Base-by-base conservation (phyloP, 306 rosid genomes). In the Trifolium subterraneum region DNA sequence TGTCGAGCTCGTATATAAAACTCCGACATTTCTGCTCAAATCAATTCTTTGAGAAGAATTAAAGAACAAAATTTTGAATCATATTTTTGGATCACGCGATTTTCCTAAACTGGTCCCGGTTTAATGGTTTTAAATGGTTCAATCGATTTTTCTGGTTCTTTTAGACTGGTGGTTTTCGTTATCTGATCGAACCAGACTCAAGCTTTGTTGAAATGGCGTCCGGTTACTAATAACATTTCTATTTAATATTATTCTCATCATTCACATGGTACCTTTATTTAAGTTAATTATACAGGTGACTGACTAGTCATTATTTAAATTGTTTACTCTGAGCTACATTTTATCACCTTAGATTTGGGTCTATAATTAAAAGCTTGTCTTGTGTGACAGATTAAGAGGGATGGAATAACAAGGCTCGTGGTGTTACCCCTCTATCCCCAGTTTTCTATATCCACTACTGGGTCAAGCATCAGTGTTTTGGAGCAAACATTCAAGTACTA, bases 371-470 rank as follows among this genome's bases (percentile, higher is more conserved):
- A 36, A 41, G 59, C 9, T 71, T 78, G 23, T 84, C 50, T 25
- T 82, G 47, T 23, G 1, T 79, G 79, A 76, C 85, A 95, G 99
- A 92, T 95, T 80, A 95, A 95, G 89, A 87, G 71, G 75, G 99
- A 95, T 69, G 74, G 81, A 75, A 90, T 95, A 84, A 92, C 98
- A 48, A 95, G 88, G 82, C 98, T 95, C 66, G 99, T 95, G 74
- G 98, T 95, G 80, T 85, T 95, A 71, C 99, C 99, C 45, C 85
- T 95, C 18, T 95, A 95, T 83, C 99, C 99, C 67, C 99, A 95
- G 67, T 95, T 87, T 80, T 95, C 99, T 83, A 95, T 95, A 80
- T 95, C 99, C 55, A 95, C 99, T n/a, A 95, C 99, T 54, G 99
- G 99, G 79, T 95, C 99, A 41, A 95, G 99, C 79, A 72, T 95